Percentiles rank a stretch among this genome's conserved stretches.
Evolutionary conservation across 2,329 filamentous ascomycete species (phyloP).

Genomic region (Hypoxylon sp.): DNA sequence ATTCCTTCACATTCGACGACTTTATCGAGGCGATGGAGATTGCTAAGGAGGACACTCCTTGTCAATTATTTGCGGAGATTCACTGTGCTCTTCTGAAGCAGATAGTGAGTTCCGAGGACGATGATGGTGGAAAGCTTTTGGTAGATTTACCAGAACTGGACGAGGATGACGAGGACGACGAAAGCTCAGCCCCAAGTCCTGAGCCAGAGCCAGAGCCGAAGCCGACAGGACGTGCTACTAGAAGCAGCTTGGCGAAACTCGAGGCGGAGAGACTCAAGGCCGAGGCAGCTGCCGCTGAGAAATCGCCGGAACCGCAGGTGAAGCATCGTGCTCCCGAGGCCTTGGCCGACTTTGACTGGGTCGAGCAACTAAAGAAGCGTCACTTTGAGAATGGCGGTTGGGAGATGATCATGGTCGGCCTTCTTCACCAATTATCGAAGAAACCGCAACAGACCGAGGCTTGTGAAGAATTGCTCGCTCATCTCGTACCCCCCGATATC

Average conservation of each 20-base stretch:
- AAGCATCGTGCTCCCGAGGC: constrained; percentile 83
- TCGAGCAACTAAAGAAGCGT: constrained; percentile 84
- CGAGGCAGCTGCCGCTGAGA: constrained; percentile 70
- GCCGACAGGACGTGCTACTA: constrained; percentile 78
- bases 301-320: constrained; percentile 63
- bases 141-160: constrained; percentile 83
- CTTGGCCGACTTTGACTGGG: constrained; percentile 83
- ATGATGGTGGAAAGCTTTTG: constrained; percentile 84
- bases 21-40: constrained; percentile 90
- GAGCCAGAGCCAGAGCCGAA: constrained; percentile 80
- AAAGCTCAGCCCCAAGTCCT: constrained; percentile 68
- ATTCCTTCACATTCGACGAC: constrained; percentile 98
- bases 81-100: constrained; percentile 93
- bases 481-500: constrained; percentile 83
- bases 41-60: constrained; percentile 79
- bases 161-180: constrained; percentile 74
- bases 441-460: constrained; percentile 76
- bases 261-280: constrained; percentile 79
- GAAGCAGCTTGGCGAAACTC: constrained; percentile 87
- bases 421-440: constrained; percentile 87
- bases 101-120: constrained; percentile 80
- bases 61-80: constrained; percentile 89
- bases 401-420: constrained; percentile 89
- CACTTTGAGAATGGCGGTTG: constrained; percentile 92
- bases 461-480: constrained; percentile 84